phyloP scores from a whole-genome alignment of 768 basidiomycete genomes.

The Boletus rufocinnamomeus region DNA sequence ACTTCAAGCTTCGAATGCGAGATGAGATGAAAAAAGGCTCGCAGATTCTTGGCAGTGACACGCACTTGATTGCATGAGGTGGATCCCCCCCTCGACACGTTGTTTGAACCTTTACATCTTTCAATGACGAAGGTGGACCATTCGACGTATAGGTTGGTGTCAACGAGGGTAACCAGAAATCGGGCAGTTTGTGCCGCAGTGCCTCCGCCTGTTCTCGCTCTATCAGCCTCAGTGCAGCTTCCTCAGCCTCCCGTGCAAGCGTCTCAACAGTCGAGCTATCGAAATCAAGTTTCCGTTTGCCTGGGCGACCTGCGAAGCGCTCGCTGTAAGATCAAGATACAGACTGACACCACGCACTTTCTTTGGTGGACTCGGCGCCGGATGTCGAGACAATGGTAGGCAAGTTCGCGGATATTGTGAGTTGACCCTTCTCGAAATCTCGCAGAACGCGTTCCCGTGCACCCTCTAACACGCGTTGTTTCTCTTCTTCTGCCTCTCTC shows the following conservation, averaged over 20 bases:
- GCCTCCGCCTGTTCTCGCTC: constrained; percentile 85
- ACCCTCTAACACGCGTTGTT: constrained; percentile 60
- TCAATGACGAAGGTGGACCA: constrained; percentile 63
- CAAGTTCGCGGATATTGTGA: constrained; percentile 54
- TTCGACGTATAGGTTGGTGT: constrained; percentile 77
- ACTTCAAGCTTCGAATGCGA: constrained; percentile 63
- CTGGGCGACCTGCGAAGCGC: constrained; percentile 49
- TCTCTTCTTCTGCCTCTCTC: constrained; percentile 81
- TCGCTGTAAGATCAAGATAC: not conserved
- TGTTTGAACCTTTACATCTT: constrained; percentile 85
- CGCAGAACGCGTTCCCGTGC: constrained; percentile 86
- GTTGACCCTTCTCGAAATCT: constrained; percentile 89
- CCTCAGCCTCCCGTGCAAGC: constrained; percentile 81
- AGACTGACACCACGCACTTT: constrained; percentile 32
- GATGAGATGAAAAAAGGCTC: constrained; percentile 4
- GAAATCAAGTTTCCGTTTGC: constrained; percentile 87
- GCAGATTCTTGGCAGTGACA: constrained; percentile 17
- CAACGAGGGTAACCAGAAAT: constrained; percentile 95
- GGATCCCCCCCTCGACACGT: constrained; percentile 83
- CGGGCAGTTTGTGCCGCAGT: constrained; percentile 85
- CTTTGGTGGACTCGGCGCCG: constrained; percentile 36
- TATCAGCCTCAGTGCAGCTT: constrained; percentile 79
- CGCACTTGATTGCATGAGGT: constrained; percentile 76
- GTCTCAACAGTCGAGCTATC: constrained; percentile 69
- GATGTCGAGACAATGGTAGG: constrained; percentile 41